Base-by-base conservation (phyloP, 345 rosid species). In the Clausena lansium region DNA sequence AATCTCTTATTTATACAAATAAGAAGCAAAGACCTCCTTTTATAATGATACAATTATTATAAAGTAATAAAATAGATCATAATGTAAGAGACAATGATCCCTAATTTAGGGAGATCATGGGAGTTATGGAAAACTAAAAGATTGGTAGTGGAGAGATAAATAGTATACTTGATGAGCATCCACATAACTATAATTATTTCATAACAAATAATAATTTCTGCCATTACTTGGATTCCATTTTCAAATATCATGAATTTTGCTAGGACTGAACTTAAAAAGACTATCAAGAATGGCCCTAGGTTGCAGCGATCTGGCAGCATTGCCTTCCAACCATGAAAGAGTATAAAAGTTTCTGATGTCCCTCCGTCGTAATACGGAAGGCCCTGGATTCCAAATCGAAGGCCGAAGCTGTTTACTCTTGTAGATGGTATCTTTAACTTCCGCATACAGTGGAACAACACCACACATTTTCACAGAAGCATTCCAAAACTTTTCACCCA, bases 221-320 rank as follows among this genome's bases (percentile, higher is more conserved):
- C 1, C 2, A 38, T 38, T 4, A 38, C 8, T 38, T 38, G 55
- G 20, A 13, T 50, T 15, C 5, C 0, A 15, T 17, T 4, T 15
- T 1, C 32, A 50, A 50, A 15, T 50, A 50, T 50, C 55, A 50
- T 17, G 20, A 50, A 50, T 15, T 50, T 50, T 50, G 2, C 6
- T 1, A 15, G 19, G 20, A 0, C 55, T 0, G 22, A 50, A 50
- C 22, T 50, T 50, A 0, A 4, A 15, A 2, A 4, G 0, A 15
- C 1, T 4, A 14, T 5, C 7, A 15, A 0, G 22, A 50, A 5
- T 0, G 4, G 55, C 55, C 7, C 55, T 50, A 7, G 55, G 55
- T 50, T 50, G 55, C 0, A 5, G 6, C 55, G 7, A 50, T 15
- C 55, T 50, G 55, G 55, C 55, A 4, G 55, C 55, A 4, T 17